Percentiles rank a stretch among this genome's conserved stretches.
These are phyloP conservation scores for Clarireedia hainanense DNA, from an alignment of 2,329 filamentous ascomycete species.

Conservation along the genomic window DNA sequence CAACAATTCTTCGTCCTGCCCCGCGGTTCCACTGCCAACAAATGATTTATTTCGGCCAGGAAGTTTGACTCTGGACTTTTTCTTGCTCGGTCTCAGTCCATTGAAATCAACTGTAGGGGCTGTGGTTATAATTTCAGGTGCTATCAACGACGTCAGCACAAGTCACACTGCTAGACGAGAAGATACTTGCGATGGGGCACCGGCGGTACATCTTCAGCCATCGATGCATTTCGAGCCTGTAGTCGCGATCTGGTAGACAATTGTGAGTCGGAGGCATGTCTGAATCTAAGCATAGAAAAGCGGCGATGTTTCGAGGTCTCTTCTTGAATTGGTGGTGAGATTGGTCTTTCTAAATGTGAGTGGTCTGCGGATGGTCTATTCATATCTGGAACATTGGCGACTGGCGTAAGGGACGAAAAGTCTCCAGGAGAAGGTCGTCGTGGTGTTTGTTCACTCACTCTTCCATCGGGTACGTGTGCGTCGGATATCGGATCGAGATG, in stretches of 20 bases:
- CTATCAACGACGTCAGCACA: slow-evolving; percentile 31
- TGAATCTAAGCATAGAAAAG: slow-evolving; percentile 70
- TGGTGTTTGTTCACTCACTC: slow-evolving; percentile 29
- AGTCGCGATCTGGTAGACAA: slow-evolving; percentile 68
- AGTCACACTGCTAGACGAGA: slow-evolving; percentile 8
- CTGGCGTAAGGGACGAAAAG: slow-evolving; percentile 18
- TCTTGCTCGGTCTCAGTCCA: slow-evolving; percentile 42
- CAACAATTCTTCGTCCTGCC: slow-evolving; percentile 8
- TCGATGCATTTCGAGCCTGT: slow-evolving; percentile 38
- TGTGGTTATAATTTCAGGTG: slow-evolving; percentile 79
- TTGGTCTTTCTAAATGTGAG: slow-evolving; percentile 15
- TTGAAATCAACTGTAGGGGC: slow-evolving; percentile 67
- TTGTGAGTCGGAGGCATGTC: slow-evolving; percentile 90
- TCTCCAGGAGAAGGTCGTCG: slow-evolving; percentile 24
- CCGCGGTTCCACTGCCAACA: slow-evolving; percentile 7
- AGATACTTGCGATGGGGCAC: slow-evolving; percentile 47
- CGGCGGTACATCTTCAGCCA: slow-evolving; percentile 42
- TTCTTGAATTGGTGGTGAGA: slow-evolving; percentile 43
- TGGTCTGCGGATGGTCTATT: slow-evolving; percentile 17
- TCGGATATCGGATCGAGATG: slow-evolving; percentile 13
- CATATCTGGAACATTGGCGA: slow-evolving; percentile 7
- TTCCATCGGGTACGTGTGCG: slow-evolving; percentile 16
- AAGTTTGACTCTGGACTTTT: slow-evolving; percentile 47
- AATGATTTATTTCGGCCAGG: slow-evolving; percentile 37
- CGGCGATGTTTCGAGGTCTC: slow-evolving; percentile 50